phyloP scores from a whole-genome alignment of 768 basidiomycete species.

The Mycena metata region DNA sequence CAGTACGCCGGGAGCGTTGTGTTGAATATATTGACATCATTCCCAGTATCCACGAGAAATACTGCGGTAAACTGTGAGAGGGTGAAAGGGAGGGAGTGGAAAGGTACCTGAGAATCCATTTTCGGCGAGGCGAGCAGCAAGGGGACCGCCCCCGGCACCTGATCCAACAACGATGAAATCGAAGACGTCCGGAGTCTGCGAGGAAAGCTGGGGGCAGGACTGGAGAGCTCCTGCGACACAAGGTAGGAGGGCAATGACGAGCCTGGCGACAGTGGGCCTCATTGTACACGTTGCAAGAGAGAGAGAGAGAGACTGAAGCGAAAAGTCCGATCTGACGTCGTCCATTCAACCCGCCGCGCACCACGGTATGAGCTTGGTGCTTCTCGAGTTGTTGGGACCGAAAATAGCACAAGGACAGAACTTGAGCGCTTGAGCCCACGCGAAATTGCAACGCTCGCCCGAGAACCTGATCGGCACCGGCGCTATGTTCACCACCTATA shows the following conservation, averaged over 20 bases:
- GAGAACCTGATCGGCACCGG: too few relatives aligned
- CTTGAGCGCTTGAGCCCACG: too few relatives aligned
- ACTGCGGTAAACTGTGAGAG: neutral
- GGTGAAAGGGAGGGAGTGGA: neutral
- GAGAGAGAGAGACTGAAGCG: neutral
- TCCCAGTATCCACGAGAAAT: constrained; percentile 33
- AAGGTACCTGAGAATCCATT: constrained; percentile 43
- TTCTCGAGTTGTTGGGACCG: neutral
- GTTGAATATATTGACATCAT: constrained; percentile 31
- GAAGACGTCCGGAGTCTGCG: constrained; percentile 14
- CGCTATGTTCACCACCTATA: too few relatives aligned
- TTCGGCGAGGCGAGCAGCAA: constrained; percentile 46
- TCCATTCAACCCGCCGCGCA: neutral
- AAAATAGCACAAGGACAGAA: neutral
- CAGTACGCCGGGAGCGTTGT: constrained; percentile 33
- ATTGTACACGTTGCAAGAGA: constrained; percentile 3
- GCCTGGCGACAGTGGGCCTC: neutral
- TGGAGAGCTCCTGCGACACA: constrained; percentile 4
- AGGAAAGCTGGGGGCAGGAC: constrained; percentile 20
- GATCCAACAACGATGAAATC: constrained; percentile 30
- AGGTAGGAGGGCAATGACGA: constrained; percentile 11
- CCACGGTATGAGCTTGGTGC: too few relatives aligned
- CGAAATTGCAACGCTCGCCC: neutral
- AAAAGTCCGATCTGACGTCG: neutral
- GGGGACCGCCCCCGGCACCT: constrained; percentile 43